Evolutionary conservation across 2,329 filamentous ascomycete species (phyloP).

Genomic region (Beauveria brongniartii): DNA sequence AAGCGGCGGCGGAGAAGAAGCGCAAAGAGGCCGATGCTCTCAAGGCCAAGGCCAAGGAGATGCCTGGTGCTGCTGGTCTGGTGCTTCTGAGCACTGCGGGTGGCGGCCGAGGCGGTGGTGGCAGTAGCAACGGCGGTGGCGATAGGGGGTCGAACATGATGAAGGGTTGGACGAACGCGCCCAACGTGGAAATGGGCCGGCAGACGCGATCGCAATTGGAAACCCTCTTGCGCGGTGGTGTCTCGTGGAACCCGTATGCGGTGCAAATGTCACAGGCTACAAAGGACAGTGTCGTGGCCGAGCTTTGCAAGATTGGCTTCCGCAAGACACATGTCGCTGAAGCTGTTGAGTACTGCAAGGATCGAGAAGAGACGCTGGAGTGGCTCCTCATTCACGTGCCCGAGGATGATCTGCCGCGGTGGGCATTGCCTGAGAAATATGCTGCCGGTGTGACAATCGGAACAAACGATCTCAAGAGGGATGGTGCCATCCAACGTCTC

Average conservation of each 20-base stretch:
- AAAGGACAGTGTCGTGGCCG: constrained; percentile 56
- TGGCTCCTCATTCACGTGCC: constrained; percentile 97
- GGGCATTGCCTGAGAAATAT: constrained; percentile 88
- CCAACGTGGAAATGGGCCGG: constrained; percentile 88
- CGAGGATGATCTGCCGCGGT: constrained; percentile 88
- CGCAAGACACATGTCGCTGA: constrained; percentile 84
- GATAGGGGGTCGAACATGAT: constrained; percentile 35
- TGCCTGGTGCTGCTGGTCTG: constrained; percentile 50
- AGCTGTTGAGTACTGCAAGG: constrained; percentile 78
- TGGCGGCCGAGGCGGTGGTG: constrained; percentile 12
- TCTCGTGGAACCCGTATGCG: constrained; percentile 79
- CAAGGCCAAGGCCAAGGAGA: constrained; percentile 58
- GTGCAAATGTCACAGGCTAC: constrained; percentile 54
- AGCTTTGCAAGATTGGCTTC: constrained; percentile 74
- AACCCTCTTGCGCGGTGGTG: constrained; percentile 64
- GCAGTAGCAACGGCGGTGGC: constrained; percentile 13
- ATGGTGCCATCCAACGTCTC: constrained; percentile 75
- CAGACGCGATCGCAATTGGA: constrained; percentile 74
- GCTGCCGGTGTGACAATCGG: constrained; percentile 82
- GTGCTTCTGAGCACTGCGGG: constrained; percentile 40
- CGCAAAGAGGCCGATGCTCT: constrained; percentile 60
- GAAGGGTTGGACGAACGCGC: constrained; percentile 74
- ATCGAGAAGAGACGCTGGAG: constrained; percentile 84
- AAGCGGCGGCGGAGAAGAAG: constrained; percentile 70
- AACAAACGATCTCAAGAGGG: constrained; percentile 69